Base-by-base conservation (phyloP, 225 moss, liverwort and hornwort species). In the Anthoceros angustus region DNA sequence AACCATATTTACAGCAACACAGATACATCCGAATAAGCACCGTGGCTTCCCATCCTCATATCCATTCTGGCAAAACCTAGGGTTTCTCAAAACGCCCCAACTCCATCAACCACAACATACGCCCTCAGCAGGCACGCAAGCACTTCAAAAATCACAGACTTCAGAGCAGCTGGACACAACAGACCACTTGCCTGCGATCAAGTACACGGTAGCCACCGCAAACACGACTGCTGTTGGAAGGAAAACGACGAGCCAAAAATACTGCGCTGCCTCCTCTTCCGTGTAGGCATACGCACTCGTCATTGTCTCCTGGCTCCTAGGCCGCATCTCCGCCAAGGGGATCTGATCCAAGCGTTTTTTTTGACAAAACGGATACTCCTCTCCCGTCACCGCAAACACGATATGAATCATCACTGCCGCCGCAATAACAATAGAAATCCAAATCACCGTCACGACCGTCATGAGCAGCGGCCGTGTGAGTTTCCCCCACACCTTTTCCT, bases 161-260 rank as follows among this genome's bases (percentile, higher is more conserved):
- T 12, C 42, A 12, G 15, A 66, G 21, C 41, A 66, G 20, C 49
- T 41, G 18, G n/a, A 20, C 18, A 62, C 41, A 41, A 55, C 0
- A 40, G 11, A 75, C 18, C 11, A 25, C 70, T 25, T 65, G 89
- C 98, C 98, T 63, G 98, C 92, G 39, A 98, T 74, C 66, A 98
- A 80, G 71, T 98, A 98, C 42, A 92, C 70, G 45, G 78, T 72
- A 41, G 98, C 78, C 70, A 92, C 72, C 41, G 77, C 74, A 43
- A 87, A 87, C 41, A 92, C 73, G 45, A 87, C 45, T 9, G 87
- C 78, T 16, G 98, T 86, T 3, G 98, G 98, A 63, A 98, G 77
- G 71, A 98, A 98, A 39, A 80, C 83, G 40, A 84, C 86, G 23
- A 83, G 70, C 98, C 98, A 92, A 48, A 92, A 92, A 18, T 76